phyloP scores from a whole-genome alignment of 169 alveolate genomes.

The Theileria annulata region DNA sequence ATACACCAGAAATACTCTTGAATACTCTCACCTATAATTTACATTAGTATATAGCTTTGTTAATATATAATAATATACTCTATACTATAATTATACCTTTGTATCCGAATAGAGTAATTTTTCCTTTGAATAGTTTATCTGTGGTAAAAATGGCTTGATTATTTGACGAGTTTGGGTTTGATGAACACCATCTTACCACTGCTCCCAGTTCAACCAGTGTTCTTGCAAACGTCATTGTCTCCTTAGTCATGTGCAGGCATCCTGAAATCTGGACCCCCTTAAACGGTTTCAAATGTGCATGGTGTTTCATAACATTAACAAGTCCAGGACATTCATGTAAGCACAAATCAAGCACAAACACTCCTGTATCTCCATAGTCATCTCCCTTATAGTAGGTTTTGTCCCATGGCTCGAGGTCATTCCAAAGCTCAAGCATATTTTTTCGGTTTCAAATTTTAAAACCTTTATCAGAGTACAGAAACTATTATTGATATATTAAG shows the following conservation, averaged over 20 bases:
- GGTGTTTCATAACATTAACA: conserved; percentile 88
- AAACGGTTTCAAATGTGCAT: conserved; percentile 87
- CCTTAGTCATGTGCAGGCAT: conserved; percentile 96
- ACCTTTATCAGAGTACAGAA: not conserved
- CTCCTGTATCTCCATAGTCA: conserved; percentile 39
- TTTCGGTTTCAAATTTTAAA: not conserved
- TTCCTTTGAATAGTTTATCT: conserved; percentile 71
- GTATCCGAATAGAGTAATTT: conserved; percentile 97
- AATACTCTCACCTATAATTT: conserved; percentile 80
- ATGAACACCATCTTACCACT: conserved; percentile 95
- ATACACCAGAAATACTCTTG: conserved; percentile 98
- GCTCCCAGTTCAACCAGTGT: conserved; percentile 93
- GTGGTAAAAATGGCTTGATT: conserved; percentile 68
- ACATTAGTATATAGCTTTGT: not conserved
- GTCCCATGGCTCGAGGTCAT: conserved; percentile 47
- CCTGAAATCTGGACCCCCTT: conserved; percentile 95
- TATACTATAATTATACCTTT: conserved; percentile 61
- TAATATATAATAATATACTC: not conserved
- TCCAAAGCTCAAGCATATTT: conserved; percentile 61
- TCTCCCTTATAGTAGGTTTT: conserved; percentile 55
- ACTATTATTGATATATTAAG: not conserved
- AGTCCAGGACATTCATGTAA: conserved; percentile 95
- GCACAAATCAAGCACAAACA: conserved; percentile 19
- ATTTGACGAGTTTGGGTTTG: conserved; percentile 97
- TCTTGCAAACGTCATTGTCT: conserved; percentile 86